Percentiles rank a stretch among this genome's conserved stretches.
phyloP scores from a whole-genome alignment of 108 stramenopile species.

The Nitzschia inconspicua region DNA sequence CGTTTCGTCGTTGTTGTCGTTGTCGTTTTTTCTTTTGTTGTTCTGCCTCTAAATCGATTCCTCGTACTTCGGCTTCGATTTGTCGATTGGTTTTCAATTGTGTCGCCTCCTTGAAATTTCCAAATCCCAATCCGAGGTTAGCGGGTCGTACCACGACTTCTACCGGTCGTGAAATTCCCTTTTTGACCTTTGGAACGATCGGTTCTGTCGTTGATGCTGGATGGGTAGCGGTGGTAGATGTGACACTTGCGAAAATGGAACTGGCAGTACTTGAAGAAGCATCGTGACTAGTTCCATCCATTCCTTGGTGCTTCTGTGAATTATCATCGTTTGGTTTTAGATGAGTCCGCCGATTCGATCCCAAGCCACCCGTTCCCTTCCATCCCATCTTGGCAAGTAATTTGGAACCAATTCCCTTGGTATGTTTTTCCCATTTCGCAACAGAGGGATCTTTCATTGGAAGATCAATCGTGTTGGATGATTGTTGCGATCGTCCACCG shows the following conservation, averaged over 20 bases:
- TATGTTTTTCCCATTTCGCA: conserved; percentile 93
- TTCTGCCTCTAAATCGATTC: conserved; percentile 31
- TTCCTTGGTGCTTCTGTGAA: no score
- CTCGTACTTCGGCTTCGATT: conserved; percentile 80
- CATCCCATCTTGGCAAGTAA: conserved; percentile 91
- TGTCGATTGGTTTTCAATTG: conserved; percentile 68
- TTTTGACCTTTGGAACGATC: conserved; percentile 6
- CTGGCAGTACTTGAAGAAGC: background rate
- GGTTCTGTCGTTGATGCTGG: background rate
- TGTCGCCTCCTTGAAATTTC: conserved; percentile 79
- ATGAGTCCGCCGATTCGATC: conserved; percentile 47
- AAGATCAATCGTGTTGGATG: background rate
- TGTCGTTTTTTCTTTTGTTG: conserved; percentile 16
- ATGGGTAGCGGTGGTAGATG: background rate
- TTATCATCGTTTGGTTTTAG: conserved; percentile 12
- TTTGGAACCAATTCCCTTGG: conserved; percentile 94
- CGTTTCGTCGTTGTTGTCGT: conserved; percentile 3
- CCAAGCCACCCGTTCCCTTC: conserved; percentile 78
- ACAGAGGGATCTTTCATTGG: conserved; percentile 40
- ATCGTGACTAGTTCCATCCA: background rate
- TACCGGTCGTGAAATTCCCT: conserved; percentile 83
- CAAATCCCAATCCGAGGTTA: conserved; percentile 87
- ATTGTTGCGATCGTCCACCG: conserved; percentile 1
- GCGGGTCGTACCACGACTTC: conserved; percentile 89
- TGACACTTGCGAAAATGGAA: background rate